These are phyloP conservation scores for Triangularia setosa DNA, from an alignment of 2,329 filamentous ascomycete species.

Conservation along the genomic window DNA sequence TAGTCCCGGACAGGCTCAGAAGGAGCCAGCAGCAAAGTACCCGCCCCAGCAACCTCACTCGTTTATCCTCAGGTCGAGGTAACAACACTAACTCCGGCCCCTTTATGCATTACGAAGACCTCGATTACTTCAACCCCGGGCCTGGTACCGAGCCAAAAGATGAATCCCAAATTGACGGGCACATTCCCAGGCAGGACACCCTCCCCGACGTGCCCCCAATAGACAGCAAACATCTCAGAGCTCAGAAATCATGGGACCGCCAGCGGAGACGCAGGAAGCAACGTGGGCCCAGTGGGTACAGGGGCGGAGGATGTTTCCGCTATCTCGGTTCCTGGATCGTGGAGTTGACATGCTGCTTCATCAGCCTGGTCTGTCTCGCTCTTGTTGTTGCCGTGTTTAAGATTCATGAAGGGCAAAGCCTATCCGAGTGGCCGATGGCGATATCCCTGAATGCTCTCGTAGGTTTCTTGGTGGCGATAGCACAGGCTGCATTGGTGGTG, in stretches of 20 bases:
- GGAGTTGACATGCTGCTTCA: slow-evolving; percentile 23
- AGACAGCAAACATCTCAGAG: slow-evolving; percentile 7
- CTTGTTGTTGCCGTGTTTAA: slow-evolving; percentile 19
- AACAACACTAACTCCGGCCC: slow-evolving; percentile 4
- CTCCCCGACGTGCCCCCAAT: slow-evolving; percentile 14
- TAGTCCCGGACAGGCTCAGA: not conserved
- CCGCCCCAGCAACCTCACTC: not conserved
- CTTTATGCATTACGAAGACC: slow-evolving; percentile 27
- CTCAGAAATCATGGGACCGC: slow-evolving; percentile 20
- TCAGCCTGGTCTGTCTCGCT: slow-evolving; percentile 22
- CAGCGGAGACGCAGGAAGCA: slow-evolving; percentile 18
- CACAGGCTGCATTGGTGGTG: slow-evolving; percentile 25
- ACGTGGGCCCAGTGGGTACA: not conserved
- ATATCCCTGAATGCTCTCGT: slow-evolving; percentile 30
- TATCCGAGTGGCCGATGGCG: slow-evolving; percentile 24
- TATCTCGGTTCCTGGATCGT: slow-evolving; percentile 19
- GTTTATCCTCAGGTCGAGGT: not conserved
- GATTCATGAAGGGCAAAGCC: slow-evolving; percentile 20
- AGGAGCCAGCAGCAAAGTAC: not conserved
- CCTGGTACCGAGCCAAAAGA: slow-evolving; percentile 16
- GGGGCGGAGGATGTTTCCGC: not conserved
- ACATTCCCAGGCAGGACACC: slow-evolving; percentile 12
- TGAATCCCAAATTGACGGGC: slow-evolving; percentile 13
- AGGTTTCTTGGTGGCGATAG: slow-evolving; percentile 29
- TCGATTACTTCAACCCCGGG: slow-evolving; percentile 17